Percentiles rank a stretch among this genome's conserved stretches.
These are phyloP conservation scores for Isoetes taiwanensis DNA, from an alignment of 75 land plant genomes.

Conservation along the genomic window DNA sequence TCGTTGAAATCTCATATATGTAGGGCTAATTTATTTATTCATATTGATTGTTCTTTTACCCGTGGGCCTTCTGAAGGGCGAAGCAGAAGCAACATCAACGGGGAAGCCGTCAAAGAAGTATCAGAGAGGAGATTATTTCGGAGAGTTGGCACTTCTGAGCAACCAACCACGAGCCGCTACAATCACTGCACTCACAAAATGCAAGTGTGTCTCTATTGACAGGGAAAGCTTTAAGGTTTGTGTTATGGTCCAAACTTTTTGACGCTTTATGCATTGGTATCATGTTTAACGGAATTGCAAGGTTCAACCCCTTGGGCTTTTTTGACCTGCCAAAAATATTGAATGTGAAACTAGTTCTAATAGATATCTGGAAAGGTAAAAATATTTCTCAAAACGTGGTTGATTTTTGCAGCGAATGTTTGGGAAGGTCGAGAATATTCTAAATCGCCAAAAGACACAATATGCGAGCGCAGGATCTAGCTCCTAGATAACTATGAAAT, in stretches of 20 bases:
- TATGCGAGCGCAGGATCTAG: constrained; percentile 11
- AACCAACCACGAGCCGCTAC: constrained; percentile 31
- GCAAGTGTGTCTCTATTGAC: constrained; percentile 29
- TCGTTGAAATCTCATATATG: too few species aligned
- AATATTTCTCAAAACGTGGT: not conserved
- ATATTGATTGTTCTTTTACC: too few species aligned
- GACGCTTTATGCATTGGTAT: not conserved
- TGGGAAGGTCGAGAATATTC: constrained; percentile 21
- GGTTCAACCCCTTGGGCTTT: not conserved
- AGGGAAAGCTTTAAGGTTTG: constrained; percentile 33
- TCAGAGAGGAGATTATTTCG: constrained; percentile 32
- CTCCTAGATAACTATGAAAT: too few species aligned
- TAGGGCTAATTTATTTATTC: not conserved
- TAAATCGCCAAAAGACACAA: constrained; percentile 17
- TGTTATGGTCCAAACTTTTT: not conserved
- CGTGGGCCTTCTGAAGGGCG: constrained; percentile 14
- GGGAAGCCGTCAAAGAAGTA: constrained; percentile 26
- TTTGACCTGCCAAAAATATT: not conserved
- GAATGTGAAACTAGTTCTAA: not conserved
- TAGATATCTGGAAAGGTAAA: not conserved
- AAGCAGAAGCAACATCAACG: constrained; percentile 24
- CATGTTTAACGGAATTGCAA: not conserved
- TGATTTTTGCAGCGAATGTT: constrained; percentile 19
- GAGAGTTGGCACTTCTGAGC: constrained; percentile 32
- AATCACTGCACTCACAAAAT: constrained; percentile 19